Conservation (phyloP, 2,329 filamentous ascomycete genomes). For the Fusarium pseudocircinatum region DNA sequence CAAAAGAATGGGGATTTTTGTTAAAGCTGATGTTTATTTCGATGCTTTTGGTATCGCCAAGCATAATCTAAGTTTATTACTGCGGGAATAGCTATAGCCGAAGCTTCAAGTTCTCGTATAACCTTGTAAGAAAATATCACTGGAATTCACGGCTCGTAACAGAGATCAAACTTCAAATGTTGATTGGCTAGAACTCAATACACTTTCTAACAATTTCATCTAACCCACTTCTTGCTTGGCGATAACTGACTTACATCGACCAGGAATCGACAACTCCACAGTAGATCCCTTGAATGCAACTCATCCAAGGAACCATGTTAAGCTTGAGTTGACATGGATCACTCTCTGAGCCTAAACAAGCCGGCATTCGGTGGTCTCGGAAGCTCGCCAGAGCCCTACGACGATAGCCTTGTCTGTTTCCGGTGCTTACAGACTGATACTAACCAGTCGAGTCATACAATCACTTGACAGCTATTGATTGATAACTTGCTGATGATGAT, state of each 20-base stretch:
- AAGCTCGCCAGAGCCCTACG: not conserved
- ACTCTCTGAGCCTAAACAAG: not conserved
- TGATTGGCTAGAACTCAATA: not conserved
- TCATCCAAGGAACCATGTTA: not conserved
- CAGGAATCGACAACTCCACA: not conserved
- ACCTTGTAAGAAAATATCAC: not conserved
- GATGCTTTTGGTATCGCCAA: not conserved
- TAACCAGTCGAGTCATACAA: not conserved
- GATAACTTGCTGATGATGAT: not conserved
- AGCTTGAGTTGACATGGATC: not conserved
- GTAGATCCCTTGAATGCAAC: not conserved
- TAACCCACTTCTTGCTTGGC: not conserved
- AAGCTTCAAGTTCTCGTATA: not conserved
- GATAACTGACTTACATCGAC: not conserved
- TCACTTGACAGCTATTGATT: not conserved
- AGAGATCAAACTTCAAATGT: accelerated
- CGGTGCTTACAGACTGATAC: not conserved
- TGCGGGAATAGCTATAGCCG: too few species aligned
- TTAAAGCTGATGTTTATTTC: too few species aligned
- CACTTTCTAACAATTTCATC: not conserved
- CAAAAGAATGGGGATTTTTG: not conserved
- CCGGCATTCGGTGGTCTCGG: not conserved
- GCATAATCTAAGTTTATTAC: not conserved
- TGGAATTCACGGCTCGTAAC: not conserved
- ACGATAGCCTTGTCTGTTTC: not conserved